A percentile compares a stretch with the other conserved stretches of the same genome.
These are phyloP conservation scores for Arbutus unedo DNA, from an alignment of 148 eudicot species.

Conservation along the genomic window DNA sequence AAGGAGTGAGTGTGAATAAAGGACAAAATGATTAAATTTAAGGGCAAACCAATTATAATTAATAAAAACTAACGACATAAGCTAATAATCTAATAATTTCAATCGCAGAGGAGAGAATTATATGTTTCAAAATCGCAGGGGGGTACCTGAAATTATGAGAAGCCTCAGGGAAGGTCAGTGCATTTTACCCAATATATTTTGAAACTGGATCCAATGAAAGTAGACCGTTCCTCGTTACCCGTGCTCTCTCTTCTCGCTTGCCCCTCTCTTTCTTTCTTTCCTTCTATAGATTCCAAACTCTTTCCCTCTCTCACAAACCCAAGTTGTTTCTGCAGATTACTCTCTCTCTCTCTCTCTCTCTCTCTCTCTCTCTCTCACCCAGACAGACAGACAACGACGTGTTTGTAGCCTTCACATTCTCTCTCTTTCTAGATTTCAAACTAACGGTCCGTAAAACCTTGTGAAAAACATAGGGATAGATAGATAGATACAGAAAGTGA, in stretches of 20 bases:
- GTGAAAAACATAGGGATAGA: background rate
- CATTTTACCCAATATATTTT: background rate
- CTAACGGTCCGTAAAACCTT: background rate
- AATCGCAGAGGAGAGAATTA: too few species aligned
- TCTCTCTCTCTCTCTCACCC: background rate
- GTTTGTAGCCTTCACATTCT: background rate
- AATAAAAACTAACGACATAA: too few species aligned
- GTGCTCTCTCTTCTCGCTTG: conserved; percentile 18
- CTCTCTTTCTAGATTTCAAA: background rate
- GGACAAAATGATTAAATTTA: too few species aligned
- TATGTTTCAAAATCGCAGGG: too few species aligned
- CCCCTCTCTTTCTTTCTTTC: background rate
- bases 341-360: background rate
- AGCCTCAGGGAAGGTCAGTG: too few species aligned
- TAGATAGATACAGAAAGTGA: background rate
- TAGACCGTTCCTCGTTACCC: conserved; percentile 55
- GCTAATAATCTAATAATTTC: too few species aligned
- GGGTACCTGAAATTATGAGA: too few species aligned
- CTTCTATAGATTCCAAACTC: background rate
- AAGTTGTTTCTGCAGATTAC: background rate
- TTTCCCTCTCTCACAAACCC: background rate
- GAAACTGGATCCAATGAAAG: conserved; percentile 19
- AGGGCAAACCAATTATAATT: too few species aligned
- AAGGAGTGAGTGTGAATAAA: too few species aligned
- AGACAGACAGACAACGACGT: conserved; percentile 21